Conservation (phyloP, 768 basidiomycete species). For the Chalciporus piperatus region DNA sequence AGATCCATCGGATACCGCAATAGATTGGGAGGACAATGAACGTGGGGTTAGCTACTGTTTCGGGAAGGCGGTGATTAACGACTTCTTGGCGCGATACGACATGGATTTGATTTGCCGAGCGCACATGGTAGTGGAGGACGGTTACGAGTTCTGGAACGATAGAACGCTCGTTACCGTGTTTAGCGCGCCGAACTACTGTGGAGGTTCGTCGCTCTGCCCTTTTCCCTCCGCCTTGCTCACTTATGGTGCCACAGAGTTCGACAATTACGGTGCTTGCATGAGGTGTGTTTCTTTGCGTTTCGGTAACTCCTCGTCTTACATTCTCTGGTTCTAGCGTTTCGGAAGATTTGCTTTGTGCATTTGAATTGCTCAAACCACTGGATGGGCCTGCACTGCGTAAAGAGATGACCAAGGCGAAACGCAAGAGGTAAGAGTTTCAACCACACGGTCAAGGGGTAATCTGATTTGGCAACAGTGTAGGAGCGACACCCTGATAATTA, state of each 20-base stretch:
- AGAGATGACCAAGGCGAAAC: conserved; percentile 98
- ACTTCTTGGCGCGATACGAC: conserved; percentile 91
- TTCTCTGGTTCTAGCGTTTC: conserved; percentile 64
- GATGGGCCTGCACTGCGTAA: conserved; percentile 93
- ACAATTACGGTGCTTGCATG: conserved; percentile 95
- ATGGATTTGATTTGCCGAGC: conserved; percentile 99
- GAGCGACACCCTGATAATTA: conserved; percentile 29
- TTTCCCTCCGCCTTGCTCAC: conserved; percentile 15
- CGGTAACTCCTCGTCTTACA: conserved; percentile 10
- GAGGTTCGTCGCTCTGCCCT: conserved; percentile 60
- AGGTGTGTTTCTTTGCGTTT: conserved; percentile 47
- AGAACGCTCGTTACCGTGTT: conserved; percentile 98
- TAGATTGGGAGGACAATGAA: conserved; percentile 99
- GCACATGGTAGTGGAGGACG: conserved; percentile 99
- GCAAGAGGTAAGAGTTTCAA: conserved; percentile 70
- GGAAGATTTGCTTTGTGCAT: conserved; percentile 95
- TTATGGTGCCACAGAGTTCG: conserved; percentile 61
- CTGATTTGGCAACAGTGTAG: conserved; percentile 23
- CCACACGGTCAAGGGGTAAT: neutral
- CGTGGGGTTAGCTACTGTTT: conserved; percentile 99
- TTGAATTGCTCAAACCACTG: conserved; percentile 94
- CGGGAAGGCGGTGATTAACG: conserved; percentile 95
- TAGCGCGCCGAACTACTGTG: conserved; percentile 96
- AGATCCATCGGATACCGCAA: conserved; percentile 94
- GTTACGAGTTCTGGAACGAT: conserved; percentile 99